phyloP scores from a whole-genome alignment of 164 flowering plant genomes.

The Houttuynia cordata region DNA sequence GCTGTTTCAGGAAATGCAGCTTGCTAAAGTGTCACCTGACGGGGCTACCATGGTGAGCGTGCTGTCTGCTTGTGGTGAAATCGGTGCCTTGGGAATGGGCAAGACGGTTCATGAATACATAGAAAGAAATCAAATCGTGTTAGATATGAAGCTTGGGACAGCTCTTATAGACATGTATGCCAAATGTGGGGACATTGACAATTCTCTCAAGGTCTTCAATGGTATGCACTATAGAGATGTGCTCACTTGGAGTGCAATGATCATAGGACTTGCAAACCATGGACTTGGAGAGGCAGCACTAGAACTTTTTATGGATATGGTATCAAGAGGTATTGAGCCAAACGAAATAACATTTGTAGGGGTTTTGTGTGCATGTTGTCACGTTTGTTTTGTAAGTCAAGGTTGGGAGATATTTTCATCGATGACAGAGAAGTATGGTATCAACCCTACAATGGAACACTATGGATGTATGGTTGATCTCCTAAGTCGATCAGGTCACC shows the following conservation, averaged over 20 bases:
- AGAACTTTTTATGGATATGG: constrained; percentile 2
- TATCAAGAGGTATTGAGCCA: constrained; percentile 3
- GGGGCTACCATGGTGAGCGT: constrained; percentile 5
- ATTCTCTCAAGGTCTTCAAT: constrained; percentile 1
- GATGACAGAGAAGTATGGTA: not conserved
- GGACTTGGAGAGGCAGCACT: constrained; percentile 6
- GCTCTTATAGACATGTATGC: constrained; percentile 79
- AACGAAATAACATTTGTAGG: constrained; percentile 8
- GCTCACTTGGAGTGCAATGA: constrained; percentile 8
- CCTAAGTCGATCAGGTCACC: constrained; percentile 4
- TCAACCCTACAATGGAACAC: constrained; percentile 6
- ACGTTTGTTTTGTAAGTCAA: constrained; percentile 5
- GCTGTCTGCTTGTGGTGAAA: constrained; percentile 5
- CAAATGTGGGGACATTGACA: constrained; percentile 41
- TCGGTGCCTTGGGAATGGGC: constrained; percentile 4
- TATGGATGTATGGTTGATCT: constrained; percentile 10
- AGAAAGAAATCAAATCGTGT: not conserved
- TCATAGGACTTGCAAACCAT: constrained; percentile 4
- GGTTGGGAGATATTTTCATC: constrained; percentile 6
- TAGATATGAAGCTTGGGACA: constrained; percentile 19
- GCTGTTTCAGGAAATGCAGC: constrained; percentile 5
- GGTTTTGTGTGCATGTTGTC: constrained; percentile 8
- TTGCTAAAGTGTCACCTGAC: constrained; percentile 2
- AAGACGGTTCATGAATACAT: constrained; percentile 4
- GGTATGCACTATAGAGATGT: constrained; percentile 7